Percentiles rank a stretch among this genome's conserved stretches.
Evolutionary conservation across 2,329 filamentous ascomycete species (phyloP).

Genomic region (Cercospora sp.): DNA sequence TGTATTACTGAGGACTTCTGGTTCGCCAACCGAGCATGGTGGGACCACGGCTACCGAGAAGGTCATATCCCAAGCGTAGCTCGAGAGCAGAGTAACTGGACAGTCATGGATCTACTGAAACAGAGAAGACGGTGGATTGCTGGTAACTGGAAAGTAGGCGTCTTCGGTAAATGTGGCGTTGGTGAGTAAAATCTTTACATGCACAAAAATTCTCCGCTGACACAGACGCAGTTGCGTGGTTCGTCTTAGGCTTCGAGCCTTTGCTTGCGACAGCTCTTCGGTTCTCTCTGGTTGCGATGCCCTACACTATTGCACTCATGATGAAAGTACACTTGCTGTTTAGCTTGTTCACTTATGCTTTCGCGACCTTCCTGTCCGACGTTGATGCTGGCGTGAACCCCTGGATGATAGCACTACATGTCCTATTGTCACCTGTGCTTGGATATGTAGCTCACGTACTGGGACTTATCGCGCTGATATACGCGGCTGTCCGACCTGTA

Average conservation of each 20-base stretch:
- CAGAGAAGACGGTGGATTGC: neutral
- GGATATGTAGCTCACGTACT: neutral
- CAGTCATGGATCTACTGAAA: neutral
- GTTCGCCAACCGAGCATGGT: neutral
- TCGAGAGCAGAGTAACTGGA: neutral
- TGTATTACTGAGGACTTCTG: neutral
- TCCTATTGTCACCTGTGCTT: neutral
- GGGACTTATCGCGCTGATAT: neutral
- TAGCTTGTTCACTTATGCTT: neutral
- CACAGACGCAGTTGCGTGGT: neutral
- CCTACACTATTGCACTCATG: neutral
- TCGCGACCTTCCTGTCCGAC: neutral
- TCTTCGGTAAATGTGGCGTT: neutral
- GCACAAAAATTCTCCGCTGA: neutral
- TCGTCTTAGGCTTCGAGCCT: neutral
- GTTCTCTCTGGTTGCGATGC: neutral
- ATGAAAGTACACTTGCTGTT: neutral
- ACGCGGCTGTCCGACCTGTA: neutral
- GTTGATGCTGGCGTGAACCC: neutral
- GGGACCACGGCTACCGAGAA: neutral
- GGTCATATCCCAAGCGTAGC: neutral
- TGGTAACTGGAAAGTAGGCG: neutral
- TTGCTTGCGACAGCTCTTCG: neutral
- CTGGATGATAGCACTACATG: neutral
- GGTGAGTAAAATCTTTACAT: neutral